These are phyloP conservation scores for Xylaria sp. DNA, from an alignment of 2,329 filamentous ascomycete genomes.

Conservation along the genomic window DNA sequence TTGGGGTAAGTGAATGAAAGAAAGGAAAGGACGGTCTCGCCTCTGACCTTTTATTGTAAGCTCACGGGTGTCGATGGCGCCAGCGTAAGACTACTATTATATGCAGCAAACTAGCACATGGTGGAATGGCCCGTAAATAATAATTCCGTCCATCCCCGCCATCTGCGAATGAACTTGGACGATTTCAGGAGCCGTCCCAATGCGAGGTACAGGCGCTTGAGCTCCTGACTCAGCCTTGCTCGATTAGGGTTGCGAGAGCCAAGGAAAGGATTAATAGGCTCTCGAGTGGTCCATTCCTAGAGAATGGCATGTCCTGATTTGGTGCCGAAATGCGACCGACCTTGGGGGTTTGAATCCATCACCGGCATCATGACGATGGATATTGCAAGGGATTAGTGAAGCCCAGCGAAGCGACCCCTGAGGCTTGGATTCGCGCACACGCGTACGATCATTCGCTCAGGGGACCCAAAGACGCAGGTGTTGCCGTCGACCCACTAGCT, in stretches of 20 bases:
- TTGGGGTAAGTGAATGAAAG: neutral
- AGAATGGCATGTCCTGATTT: neutral
- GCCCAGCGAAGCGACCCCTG: neutral
- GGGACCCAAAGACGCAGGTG: neutral
- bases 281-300: slow-evolving; percentile 4
- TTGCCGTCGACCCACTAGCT: neutral
- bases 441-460: neutral
- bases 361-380: neutral
- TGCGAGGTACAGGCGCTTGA: slow-evolving; percentile 13
- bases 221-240: slow-evolving; percentile 19
- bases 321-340: slow-evolving; percentile 24
- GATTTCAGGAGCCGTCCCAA: slow-evolving; percentile 2
- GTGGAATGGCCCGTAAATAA: slow-evolving; percentile 11
- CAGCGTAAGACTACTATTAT: slow-evolving; percentile 18
- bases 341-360: neutral
- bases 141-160: slow-evolving; percentile 6
- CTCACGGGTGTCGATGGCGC: slow-evolving; percentile 20
- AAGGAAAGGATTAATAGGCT: slow-evolving; percentile 9
- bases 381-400: slow-evolving; percentile 11
- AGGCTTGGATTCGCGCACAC: neutral
- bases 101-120: neutral
- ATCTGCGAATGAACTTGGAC: neutral
- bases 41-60: slow-evolving; percentile 14
- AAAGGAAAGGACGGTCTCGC: neutral
- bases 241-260: neutral